Base-by-base conservation (phyloP, 768 basidiomycete genomes). In the Serendipita vermifera region DNA sequence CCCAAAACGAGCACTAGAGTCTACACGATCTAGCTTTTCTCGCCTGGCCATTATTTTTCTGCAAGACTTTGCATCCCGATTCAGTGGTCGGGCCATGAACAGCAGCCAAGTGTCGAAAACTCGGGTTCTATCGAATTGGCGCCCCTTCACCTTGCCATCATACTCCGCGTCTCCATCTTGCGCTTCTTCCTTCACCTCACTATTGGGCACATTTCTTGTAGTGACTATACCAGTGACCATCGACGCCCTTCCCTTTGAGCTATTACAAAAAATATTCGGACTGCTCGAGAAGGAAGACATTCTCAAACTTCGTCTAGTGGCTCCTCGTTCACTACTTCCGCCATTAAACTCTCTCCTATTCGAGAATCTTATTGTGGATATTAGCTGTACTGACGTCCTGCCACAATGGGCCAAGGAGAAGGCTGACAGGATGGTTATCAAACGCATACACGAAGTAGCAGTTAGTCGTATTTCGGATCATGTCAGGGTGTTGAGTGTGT, bases 1-100 rank as follows among this genome's bases (percentile, higher is more conserved):
- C 22, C 70, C 72, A 62, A 88, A 89, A 24, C 80, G 73, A 2
- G 84, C 85, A 2, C 85, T 87, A 1, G 85, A 85, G 59, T 89
- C 87, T 20, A 81, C 83, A 53, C 83, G 74, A n/a, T 80, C 77
- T 6, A 87, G 73, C 1, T 71, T 72, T 48, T 83, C 80, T 59
- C 79, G n/a, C 73, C 75, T 9, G 29, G 46, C 46, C n/a, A 1
- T 51, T 27, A 51, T n/a, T 9, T 20, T 31, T 26, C 46, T 22
- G n/a, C n/a, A 7, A 7, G 46, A 5, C 7, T 20, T n/a, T 31
- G 17, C 7, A 24, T 27, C 22, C 1, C 46, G 46, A 15, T 31
- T 31, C 17, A 27, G 46, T 51, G 46, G 46, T n/a, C 46, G 46
- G 11, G 46, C 22, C 22, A 2, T 26, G 17, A 17, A 2, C 15